Percentiles rank a stretch among this genome's conserved stretches.
Evolutionary conservation across 1,139 yeast species (phyloP).

Genomic region (Hansenula lynferdii): DNA sequence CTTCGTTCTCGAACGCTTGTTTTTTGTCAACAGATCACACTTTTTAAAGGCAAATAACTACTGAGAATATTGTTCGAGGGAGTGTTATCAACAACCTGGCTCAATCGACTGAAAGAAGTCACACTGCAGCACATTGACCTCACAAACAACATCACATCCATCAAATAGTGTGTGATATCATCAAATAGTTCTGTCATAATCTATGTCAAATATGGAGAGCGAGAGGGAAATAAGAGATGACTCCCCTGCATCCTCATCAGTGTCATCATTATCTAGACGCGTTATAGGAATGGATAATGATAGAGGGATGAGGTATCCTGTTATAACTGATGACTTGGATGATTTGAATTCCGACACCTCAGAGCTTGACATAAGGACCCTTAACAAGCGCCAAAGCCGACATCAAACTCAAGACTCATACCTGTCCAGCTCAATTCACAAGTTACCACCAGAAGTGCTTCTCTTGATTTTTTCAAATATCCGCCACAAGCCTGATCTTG

Average conservation of each 20-base stretch:
- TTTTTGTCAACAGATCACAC: not conserved
- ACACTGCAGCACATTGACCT: too few species aligned
- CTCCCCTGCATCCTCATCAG: constrained; percentile 16
- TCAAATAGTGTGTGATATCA: too few species aligned
- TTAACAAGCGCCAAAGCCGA: not conserved
- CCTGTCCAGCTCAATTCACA: constrained; percentile 39
- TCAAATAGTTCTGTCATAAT: too few species aligned
- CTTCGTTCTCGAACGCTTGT: too few species aligned
- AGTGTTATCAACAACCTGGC: too few species aligned
- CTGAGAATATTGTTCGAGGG: too few species aligned
- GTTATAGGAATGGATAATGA: constrained; percentile 3
- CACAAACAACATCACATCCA: too few species aligned
- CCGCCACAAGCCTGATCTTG: constrained; percentile 58
- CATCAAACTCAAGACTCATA: not conserved
- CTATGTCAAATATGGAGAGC: too few species aligned
- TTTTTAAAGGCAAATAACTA: not conserved
- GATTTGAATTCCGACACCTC: not conserved
- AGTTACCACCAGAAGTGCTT: constrained; percentile 78
- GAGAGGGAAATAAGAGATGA: constrained; percentile 12
- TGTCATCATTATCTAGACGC: constrained; percentile 17
- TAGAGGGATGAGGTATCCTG: not conserved
- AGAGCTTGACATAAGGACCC: not conserved
- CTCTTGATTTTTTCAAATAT: constrained; percentile 65
- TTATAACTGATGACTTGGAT: not conserved
- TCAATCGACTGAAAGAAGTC: too few species aligned